Base-by-base conservation (phyloP, 2,329 filamentous ascomycete genomes). In the Berkeleyomyces rouxiae region DNA sequence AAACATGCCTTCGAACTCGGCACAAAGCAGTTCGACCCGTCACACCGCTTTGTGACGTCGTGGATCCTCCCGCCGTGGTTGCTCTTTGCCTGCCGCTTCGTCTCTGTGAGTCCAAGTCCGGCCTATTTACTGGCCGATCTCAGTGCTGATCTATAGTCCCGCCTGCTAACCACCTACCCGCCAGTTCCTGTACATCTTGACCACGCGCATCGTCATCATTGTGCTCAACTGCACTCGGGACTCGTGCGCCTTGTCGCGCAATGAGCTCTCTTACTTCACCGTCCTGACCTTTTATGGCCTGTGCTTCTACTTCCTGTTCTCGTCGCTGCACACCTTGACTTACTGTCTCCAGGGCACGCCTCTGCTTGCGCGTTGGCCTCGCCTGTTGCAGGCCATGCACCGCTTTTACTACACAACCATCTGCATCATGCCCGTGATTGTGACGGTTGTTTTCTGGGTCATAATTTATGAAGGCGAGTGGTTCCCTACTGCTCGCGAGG, bases 191-290 rank as follows among this genome's bases (percentile, higher is more conserved):
- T 95, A 92, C 74, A 79, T 82, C 66, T 87, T 93, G 72, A 74
- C 78, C 33, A 82, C 83, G 10, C 79, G 86, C 64, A 78, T 93
- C 74, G 82, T 85, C 76, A 80, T 82, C 70, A 82, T 90, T 70
- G 83, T 77, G 65, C 88, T 81, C 78, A 74, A 81, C 65, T 83
- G 83, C 69, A 74, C 77, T 1, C 67, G 70, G 9, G 75, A 74
- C 65, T 75, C 78, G 58, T 79, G 78, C 70, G 66, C 70, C 42
- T 70, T 69, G 1, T 79, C 81, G 36, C 74, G 76, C 61, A 73
- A 76, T 55, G 79, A 79, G 55, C 93, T 95, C 76, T 88, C 84
- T 68, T 95, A 83, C 77, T 95, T 95, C 76, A 95, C 90, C 37
- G 78, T 84, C 69, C 76, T 93, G 64, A 88, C 86, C 7, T 93